Evolutionary conservation across 129 eudicot genomes (phyloP).

Genomic region (Dittrichia graveolens): DNA sequence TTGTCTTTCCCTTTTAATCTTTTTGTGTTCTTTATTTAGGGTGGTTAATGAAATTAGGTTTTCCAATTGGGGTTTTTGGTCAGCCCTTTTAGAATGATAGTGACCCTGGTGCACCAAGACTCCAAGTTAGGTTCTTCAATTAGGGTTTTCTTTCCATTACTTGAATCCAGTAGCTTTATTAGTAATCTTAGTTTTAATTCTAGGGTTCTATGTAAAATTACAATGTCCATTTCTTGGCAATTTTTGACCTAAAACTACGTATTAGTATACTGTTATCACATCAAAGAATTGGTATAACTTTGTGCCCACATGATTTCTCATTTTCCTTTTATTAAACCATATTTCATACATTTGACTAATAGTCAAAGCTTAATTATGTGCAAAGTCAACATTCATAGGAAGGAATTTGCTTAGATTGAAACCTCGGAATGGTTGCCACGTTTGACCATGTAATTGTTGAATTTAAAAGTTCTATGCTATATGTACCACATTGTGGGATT

Average conservation of each 20-base stretch:
- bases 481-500: constrained; percentile 27
- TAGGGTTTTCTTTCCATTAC: neutral
- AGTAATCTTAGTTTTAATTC: neutral
- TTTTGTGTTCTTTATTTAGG: neutral
- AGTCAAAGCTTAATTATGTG: constrained; percentile 16
- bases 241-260: neutral
- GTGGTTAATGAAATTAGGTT: constrained; percentile 22
- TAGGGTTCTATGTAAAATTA: neutral
- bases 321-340: neutral
- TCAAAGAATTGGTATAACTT: constrained; percentile 1
- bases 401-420: constrained; percentile 19
- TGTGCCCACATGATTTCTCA: constrained; percentile 5
- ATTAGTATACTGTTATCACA: neutral
- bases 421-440: constrained; percentile 30
- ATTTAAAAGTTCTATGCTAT: constrained; percentile 18
- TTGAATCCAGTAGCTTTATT: neutral
- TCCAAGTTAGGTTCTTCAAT: neutral
- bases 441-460: constrained; percentile 32
- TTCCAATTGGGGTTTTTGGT: constrained; percentile 22
- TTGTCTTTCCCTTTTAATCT: neutral
- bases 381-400: constrained; percentile 14
- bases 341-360: constrained; percentile 16
- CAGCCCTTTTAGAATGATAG: neutral
- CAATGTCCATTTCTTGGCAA: neutral
- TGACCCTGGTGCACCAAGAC: neutral